These are phyloP conservation scores for Fremontodendron californicum DNA, from an alignment of 345 rosid species.

Conservation along the genomic window DNA sequence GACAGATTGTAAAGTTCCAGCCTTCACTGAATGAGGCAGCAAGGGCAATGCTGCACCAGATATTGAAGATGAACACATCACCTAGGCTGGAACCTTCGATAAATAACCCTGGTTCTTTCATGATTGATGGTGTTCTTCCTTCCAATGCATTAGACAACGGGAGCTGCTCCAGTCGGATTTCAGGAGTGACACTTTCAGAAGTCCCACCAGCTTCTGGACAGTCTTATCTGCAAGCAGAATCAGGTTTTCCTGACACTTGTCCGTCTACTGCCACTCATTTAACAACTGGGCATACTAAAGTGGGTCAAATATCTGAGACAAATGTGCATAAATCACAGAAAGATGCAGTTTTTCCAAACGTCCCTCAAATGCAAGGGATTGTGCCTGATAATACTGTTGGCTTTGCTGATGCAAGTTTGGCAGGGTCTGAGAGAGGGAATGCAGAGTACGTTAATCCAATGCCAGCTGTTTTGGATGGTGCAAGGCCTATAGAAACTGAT, in stretches of 20 bases:
- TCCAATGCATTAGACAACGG: conserved; percentile 35
- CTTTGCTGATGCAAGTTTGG: conserved; percentile 37
- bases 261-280: conserved; percentile 17
- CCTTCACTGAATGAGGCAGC: conserved; percentile 71
- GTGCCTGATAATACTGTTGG: conserved; percentile 32
- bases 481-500: conserved; percentile 32
- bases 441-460: conserved; percentile 43
- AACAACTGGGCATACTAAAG: conserved; percentile 17
- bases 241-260: conserved; percentile 27
- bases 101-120: conserved; percentile 38
- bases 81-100: conserved; percentile 43
- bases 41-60: conserved; percentile 57
- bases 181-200: conserved; percentile 42
- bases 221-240: conserved; percentile 29
- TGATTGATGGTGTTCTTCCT: conserved; percentile 39
- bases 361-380: conserved; percentile 34
- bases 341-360: conserved; percentile 27
- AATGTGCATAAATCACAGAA: conserved; percentile 18
- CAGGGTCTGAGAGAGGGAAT: conserved; percentile 34
- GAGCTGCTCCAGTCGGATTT: conserved; percentile 31
- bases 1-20: conserved; percentile 69
- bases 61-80: conserved; percentile 48
- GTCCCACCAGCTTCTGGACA: conserved; percentile 38
- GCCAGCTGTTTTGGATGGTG: conserved; percentile 34
- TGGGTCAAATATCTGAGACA: conserved; percentile 13